phyloP scores from a whole-genome alignment of 805 yeast genomes.

The Wickerhamiella occidentalis region DNA sequence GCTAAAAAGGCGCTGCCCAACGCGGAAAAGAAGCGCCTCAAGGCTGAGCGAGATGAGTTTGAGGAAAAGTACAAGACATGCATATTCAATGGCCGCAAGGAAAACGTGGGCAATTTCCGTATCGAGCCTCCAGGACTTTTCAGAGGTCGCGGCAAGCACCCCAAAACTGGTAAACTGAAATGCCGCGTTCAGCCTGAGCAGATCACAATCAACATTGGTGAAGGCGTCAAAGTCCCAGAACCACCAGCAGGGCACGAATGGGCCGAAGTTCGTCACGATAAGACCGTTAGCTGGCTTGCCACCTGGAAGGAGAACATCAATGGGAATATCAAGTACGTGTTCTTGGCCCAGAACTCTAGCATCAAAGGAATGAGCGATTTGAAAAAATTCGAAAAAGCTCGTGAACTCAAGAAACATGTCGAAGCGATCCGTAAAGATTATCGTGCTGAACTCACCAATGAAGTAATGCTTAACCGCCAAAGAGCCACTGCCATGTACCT shows the following conservation, averaged over 20 bases:
- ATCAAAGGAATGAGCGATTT: slow-evolving; percentile 83
- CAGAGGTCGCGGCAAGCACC: slow-evolving; percentile 95
- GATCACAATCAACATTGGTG: slow-evolving; percentile 69
- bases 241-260: slow-evolving; percentile 77
- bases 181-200: slow-evolving; percentile 83
- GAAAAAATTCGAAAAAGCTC: slow-evolving; percentile 87
- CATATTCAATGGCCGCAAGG: slow-evolving; percentile 71
- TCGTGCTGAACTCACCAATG: slow-evolving; percentile 52
- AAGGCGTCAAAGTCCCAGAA: slow-evolving; percentile 57
- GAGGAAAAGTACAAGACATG: slow-evolving; percentile 81
- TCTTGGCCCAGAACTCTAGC: slow-evolving; percentile 83
- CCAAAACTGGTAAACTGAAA: slow-evolving; percentile 85
- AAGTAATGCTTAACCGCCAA: slow-evolving; percentile 74
- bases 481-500: slow-evolving; percentile 88
- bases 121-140: slow-evolving; percentile 95
- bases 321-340: slow-evolving; percentile 71
- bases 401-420: slow-evolving; percentile 65
- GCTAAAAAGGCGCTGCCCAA: slow-evolving; percentile 56
- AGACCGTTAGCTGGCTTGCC: slow-evolving; percentile 89
- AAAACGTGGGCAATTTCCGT: slow-evolving; percentile 85
- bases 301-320: slow-evolving; percentile 94
- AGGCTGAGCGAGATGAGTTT: slow-evolving; percentile 55
- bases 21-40: slow-evolving; percentile 64
- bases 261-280: slow-evolving; percentile 84
- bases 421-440: slow-evolving; percentile 67